Evolutionary conservation across 441 rosid genomes (phyloP).

Genomic region (Eutrema salsugineum): DNA sequence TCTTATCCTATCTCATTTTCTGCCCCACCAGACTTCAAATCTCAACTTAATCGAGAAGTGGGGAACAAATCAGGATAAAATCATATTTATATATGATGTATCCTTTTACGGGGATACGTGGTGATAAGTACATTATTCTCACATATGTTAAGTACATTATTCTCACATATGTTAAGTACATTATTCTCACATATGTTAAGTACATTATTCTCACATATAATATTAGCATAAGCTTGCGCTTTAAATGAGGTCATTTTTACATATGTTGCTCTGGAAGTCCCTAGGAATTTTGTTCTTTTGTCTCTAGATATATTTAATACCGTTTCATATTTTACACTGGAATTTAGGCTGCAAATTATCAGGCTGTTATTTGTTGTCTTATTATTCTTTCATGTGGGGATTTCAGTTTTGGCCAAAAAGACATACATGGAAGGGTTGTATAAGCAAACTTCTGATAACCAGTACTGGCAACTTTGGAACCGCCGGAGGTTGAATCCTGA

Average conservation of each 20-base stretch:
- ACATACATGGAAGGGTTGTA: conserved; percentile 71
- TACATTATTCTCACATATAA: neutral
- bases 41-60: neutral
- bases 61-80: neutral
- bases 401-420: conserved; percentile 83
- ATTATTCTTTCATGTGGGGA: conserved; percentile 12
- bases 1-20: neutral
- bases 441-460: conserved; percentile 84
- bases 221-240: conserved; percentile 3
- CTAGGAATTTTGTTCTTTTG: neutral
- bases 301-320: neutral
- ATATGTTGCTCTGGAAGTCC: conserved; percentile 1
- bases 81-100: neutral
- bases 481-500: conserved; percentile 80
- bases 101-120: conserved; percentile 2
- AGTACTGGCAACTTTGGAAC: conserved; percentile 90
- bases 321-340: conserved; percentile 5
- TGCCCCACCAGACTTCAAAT: conserved; percentile 1
- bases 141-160: neutral
- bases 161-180: neutral
- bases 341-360: conserved; percentile 14
- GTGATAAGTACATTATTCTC: neutral
- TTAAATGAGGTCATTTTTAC: neutral
- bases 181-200: conserved; percentile 1
- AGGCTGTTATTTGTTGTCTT: neutral